Percentiles rank a stretch among this genome's conserved stretches.
Evolutionary conservation across 495 filamentous ascomycete genomes (phyloP).

Genomic region (Aspergillus sclerotioniger): DNA sequence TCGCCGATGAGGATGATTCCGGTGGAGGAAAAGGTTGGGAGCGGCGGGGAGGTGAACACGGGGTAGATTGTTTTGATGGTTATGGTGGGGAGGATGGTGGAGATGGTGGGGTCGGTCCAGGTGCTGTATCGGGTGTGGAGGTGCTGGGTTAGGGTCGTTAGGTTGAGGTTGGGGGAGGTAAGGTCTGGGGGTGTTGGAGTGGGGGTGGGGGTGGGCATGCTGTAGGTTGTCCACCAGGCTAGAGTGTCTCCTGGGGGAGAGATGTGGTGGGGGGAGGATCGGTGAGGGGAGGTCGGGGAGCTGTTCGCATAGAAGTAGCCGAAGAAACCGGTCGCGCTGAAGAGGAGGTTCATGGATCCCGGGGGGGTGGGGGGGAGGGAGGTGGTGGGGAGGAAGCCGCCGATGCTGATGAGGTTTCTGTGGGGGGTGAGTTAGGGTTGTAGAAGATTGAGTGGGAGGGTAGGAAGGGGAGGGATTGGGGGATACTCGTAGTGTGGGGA

Average conservation of each 20-base stretch:
- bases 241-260: constrained; percentile 35
- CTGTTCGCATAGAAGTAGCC: constrained; percentile 48
- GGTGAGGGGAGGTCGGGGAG: constrained; percentile 14
- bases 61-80: constrained; percentile 51
- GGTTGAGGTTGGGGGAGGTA: constrained; percentile 43
- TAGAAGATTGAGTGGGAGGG: neutral
- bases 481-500: constrained; percentile 44
- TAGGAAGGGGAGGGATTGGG: neutral
- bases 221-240: constrained; percentile 52
- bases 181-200: too few species aligned
- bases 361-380: constrained; percentile 26
- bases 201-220: constrained; percentile 36
- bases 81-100: constrained; percentile 38
- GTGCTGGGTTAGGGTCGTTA: constrained; percentile 35
- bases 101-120: constrained; percentile 53
- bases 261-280: constrained; percentile 28
- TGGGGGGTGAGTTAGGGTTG: neutral
- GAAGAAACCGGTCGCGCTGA: constrained; percentile 57
- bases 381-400: constrained; percentile 47
- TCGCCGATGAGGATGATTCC: constrained; percentile 42
- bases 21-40: constrained; percentile 47
- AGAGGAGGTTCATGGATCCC: constrained; percentile 52
- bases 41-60: constrained; percentile 48
- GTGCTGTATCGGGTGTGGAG: constrained; percentile 43
- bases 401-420: constrained; percentile 52